These are phyloP conservation scores for Dionaea muscipula DNA, from an alignment of 179 eudicot genomes.

Conservation along the genomic window DNA sequence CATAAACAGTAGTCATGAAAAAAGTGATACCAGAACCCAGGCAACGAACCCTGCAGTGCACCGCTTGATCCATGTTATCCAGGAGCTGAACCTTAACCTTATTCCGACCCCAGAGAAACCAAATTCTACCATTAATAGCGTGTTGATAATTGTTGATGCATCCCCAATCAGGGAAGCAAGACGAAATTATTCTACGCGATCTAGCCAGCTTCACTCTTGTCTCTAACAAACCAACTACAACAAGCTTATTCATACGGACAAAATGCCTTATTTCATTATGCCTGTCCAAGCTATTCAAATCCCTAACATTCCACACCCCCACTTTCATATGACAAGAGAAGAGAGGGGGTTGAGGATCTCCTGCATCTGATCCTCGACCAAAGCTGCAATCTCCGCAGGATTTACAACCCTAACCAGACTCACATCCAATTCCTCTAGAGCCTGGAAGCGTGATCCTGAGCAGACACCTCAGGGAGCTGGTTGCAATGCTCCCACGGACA, in stretches of 20 bases:
- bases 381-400: no score
- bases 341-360: no score
- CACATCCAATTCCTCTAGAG: no score
- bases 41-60: background rate
- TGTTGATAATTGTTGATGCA: background rate
- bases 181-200: background rate
- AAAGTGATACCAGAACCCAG: background rate
- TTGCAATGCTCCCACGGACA: no score
- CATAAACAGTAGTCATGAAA: no score
- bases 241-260: background rate
- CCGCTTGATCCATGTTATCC: background rate
- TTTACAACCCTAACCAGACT: no score
- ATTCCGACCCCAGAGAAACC: background rate
- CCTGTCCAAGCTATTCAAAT: background rate
- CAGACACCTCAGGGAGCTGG: no score
- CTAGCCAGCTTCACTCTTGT: background rate
- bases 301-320: background rate
- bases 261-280: background rate
- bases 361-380: no score
- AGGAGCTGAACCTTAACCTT: background rate
- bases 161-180: background rate
- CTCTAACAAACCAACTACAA: background rate
- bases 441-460: no score
- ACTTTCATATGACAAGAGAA: background rate
- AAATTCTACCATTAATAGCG: background rate